Evolutionary conservation across 108 stramenopile species (phyloP).

Genomic region (Cyclotella choctawhatcheeana): DNA sequence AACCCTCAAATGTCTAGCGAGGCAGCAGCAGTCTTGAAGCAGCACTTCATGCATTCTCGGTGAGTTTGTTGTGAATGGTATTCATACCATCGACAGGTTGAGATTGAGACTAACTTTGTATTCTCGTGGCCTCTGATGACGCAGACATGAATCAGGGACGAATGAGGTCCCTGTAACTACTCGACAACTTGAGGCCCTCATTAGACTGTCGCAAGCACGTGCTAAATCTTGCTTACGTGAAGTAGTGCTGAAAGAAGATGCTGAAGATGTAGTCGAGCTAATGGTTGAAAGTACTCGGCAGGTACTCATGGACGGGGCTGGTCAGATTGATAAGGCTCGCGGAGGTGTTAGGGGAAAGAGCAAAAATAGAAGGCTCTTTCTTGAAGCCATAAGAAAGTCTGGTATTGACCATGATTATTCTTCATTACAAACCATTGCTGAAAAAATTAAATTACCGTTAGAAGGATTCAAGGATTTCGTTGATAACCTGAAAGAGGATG

Average conservation of each 20-base stretch:
- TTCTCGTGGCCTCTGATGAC: not conserved
- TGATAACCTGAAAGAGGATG: constrained; percentile 74
- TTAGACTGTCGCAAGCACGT: constrained; percentile 93
- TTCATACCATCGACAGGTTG: constrained; percentile 3
- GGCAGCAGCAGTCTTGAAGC: constrained; percentile 87
- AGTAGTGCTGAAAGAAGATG: constrained; percentile 91
- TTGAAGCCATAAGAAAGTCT: constrained; percentile 44
- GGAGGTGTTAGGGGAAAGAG: constrained; percentile 80
- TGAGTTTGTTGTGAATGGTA: constrained; percentile 32
- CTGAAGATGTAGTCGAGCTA: constrained; percentile 96
- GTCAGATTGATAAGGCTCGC: constrained; percentile 69
- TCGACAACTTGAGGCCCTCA: constrained; percentile 95
- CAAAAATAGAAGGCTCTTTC: constrained; percentile 60
- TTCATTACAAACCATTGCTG: constrained; percentile 74
- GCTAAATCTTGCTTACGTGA: constrained; percentile 95
- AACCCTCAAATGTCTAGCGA: constrained; percentile 85
- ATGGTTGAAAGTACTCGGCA: constrained; percentile 70
- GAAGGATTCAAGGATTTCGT: constrained; percentile 71
- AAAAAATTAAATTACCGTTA: constrained; percentile 59
- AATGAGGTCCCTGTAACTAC: constrained; percentile 96
- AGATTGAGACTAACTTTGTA: not conserved
- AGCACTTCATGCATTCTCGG: constrained; percentile 90
- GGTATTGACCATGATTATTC: constrained; percentile 54
- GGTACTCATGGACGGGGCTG: constrained; percentile 77
- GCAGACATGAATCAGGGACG: constrained; percentile 43